Base-by-base conservation (phyloP, 140 eudicot genomes). In the Cichorium intybus region DNA sequence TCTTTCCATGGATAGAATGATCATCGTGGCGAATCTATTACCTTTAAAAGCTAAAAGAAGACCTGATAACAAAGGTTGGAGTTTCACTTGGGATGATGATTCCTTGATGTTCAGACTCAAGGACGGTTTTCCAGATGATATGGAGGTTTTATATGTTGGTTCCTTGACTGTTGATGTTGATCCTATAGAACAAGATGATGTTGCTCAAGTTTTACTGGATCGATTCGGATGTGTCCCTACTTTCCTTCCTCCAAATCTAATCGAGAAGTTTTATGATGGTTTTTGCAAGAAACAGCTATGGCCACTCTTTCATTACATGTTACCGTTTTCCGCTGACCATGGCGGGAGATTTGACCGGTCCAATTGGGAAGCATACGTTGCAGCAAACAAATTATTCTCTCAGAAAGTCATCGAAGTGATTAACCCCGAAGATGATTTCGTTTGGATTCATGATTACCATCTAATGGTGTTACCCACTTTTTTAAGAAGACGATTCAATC, bases 101-200 rank as follows among this genome's bases (percentile, higher is more conserved):
- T 89, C 97, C 0, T 72, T 89, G 83, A 72, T 83, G 49, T 77
- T 83, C 60, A 71, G 82, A 47, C 74, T 86, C 1, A 89, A 86
- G 73, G 91, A 89, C 66, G 97, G 97, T 17, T 76, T 89, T 41
- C 95, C 95, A 0, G 95, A 86, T 52, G 97, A 89, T 59, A 89
- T 86, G 97, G 97, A 89, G 58, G 95, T 89, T n/a, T 64, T 83
- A 6, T 89, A 86, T 77, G 89, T 89, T 71, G 97, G 97, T 16
- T 89, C 97, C 1, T 74, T 89, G 76, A 62, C 65, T 64, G 89
- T 84, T 21, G 95, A 89, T 58, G 91, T 89, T 39, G 87, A 89
- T 78, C 90, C 84, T 4, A 85, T 85, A 64, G 95, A 89, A 63
- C 95, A 89, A 71, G 97, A 89, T 63, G 94, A 81, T 60, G 89